Evolutionary conservation across 768 basidiomycete genomes (phyloP), one percentile per base, ranked within the genome.

Genomic region (Mycena metata): DNA sequence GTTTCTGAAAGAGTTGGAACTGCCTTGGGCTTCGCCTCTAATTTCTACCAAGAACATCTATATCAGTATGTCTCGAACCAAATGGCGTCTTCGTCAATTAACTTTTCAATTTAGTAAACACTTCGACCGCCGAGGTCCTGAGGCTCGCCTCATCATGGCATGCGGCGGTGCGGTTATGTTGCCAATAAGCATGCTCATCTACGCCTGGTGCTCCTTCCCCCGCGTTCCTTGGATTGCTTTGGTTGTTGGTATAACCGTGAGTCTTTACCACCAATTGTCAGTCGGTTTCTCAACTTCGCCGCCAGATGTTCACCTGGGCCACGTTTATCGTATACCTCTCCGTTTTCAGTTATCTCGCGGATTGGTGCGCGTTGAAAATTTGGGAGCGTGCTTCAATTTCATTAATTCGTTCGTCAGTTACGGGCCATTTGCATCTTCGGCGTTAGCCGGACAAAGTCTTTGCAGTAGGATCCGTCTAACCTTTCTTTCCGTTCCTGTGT

Each of bases 101-200:
- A 23, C 24, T 52, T 61, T 17, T 35, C 39, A 39, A 21, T 65
- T 23, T 15, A 83, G 79, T 42, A 69, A 75, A 70, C 59, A 78
- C 68, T 67, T 76, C 23, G 52, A 65, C 5, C 73, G 66, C 46
- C 73, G 75, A 52, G 78, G 78, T 16, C 76, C 78, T 3, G 89
- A 91, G 76, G 89, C 90, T 3, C 83, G 89, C 21, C 76, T 90
- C 36, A 88, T 83, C 66, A 72, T 81, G 19, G 82, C 87, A 16
- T 87, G 86, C 60, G 73, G 79, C 8, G 86, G 87, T 0, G 84
- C 81, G 0, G 47, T 88, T 49, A 66, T 85, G 16, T 83, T 88
- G 54, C 89, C 89, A 0, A 70, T 74, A 1, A 85, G 84, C n/a
- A 88, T 90, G 82, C 86, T 91, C 78, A 85, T 91, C 59, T 92